Conservation (phyloP, 192 early-diverging fungal genomes). For the Ramicandelaber brevisporus region DNA sequence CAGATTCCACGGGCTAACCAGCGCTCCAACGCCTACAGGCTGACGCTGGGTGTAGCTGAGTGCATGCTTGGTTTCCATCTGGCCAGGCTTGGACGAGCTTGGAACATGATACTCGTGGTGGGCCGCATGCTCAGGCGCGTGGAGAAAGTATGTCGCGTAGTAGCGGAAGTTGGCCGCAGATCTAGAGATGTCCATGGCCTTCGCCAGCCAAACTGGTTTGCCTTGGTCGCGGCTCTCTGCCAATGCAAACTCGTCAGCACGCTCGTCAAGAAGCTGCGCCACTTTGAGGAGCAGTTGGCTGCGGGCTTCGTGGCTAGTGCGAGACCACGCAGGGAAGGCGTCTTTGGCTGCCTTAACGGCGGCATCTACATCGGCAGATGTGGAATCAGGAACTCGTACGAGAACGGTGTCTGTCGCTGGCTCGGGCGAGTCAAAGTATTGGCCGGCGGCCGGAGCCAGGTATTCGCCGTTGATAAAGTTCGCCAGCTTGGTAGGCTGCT, state of each 20-base stretch:
- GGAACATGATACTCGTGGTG: not conserved
- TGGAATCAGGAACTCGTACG: conserved; percentile 31
- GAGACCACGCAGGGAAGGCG: conserved; percentile 36
- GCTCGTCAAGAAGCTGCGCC: conserved; percentile 24
- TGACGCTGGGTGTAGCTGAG: conserved; percentile 26
- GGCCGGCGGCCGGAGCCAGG: conserved; percentile 15
- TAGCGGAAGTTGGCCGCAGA: conserved; percentile 38
- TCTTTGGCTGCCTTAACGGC: conserved; percentile 37
- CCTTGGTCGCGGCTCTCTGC: conserved; percentile 56
- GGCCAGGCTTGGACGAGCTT: conserved; percentile 2
- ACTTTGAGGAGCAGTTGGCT: conserved; percentile 26
- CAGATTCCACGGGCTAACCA: conserved; percentile 61
- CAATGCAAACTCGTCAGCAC: conserved; percentile 15
- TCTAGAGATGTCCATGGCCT: conserved; percentile 29
- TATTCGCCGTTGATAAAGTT: conserved; percentile 57
- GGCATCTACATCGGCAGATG: conserved; percentile 25
- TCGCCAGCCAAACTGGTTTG: conserved; percentile 33
- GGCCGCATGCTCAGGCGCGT: conserved; percentile 22
- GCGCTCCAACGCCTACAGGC: conserved; percentile 42
- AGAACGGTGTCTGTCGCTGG: conserved; percentile 36
- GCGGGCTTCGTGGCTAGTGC: conserved; percentile 16
- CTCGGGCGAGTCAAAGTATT: conserved; percentile 32
- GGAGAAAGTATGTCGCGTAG: conserved; percentile 41
- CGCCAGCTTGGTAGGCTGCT: not conserved
- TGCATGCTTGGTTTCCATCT: conserved; percentile 4